Evolutionary conservation across 2,329 filamentous ascomycete genomes (phyloP).

Genomic region (Cordyceps militaris): DNA sequence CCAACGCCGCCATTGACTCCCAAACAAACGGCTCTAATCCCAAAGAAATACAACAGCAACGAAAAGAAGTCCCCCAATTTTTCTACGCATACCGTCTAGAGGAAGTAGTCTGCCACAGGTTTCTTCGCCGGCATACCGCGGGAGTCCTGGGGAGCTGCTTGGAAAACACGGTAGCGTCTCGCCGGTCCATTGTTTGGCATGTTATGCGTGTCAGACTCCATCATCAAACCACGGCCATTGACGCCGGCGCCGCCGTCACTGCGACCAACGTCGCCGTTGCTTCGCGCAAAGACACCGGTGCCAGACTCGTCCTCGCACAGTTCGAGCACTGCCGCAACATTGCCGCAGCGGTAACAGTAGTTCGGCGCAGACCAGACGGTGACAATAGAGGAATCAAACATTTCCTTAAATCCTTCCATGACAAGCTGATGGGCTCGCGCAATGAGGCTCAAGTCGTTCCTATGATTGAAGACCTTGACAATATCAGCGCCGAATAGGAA

Average conservation of each 20-base stretch:
- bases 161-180: conserved; percentile 87
- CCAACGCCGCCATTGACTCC: conserved; percentile 2
- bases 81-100: conserved; percentile 37
- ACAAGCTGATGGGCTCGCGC: conserved; percentile 94
- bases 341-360: conserved; percentile 94
- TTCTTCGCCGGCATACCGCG: conserved; percentile 99
- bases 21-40: not conserved
- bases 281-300: conserved; percentile 59
- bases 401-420: conserved; percentile 99
- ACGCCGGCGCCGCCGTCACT: conserved; percentile 35
- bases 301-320: conserved; percentile 82
- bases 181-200: conserved; percentile 61
- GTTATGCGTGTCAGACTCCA: conserved; percentile 34
- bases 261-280: conserved; percentile 61
- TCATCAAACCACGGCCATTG: conserved; percentile 36
- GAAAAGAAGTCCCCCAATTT: not conserved
- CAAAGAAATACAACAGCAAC: not conserved
- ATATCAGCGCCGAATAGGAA: conserved; percentile 96
- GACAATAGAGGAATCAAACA: conserved; percentile 93
- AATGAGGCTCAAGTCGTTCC: conserved; percentile 86
- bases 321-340: conserved; percentile 91
- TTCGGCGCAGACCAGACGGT: conserved; percentile 99
- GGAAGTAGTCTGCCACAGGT: conserved; percentile 93
- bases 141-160: conserved; percentile 91
- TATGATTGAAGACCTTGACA: conserved; percentile 91